Base-by-base conservation (phyloP, 495 filamentous ascomycete species). In the Penicillium egyptiacum region DNA sequence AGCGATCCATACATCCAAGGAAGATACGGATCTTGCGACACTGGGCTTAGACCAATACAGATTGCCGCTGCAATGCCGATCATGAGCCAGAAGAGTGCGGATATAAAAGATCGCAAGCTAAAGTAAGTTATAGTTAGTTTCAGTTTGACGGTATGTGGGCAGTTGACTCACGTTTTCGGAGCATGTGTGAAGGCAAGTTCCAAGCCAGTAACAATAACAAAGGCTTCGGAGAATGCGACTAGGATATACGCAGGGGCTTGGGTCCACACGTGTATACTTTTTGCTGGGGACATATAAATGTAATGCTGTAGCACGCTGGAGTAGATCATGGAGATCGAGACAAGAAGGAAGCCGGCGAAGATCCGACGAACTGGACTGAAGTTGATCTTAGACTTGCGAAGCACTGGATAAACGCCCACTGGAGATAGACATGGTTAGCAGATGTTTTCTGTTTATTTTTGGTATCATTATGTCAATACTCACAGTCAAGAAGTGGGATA, bases 291-390 rank as follows among this genome's bases (percentile, higher is more conserved):
- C 2, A 5, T 35, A 7, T 50, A 87, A 57, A 86, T 87, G 61
- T 79, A 78, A 57, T 80, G 74, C 66, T 89, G 87, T 22, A 88
- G 70, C 26, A 87, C 65, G 26, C 85, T 79, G 40, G 84, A 83
- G 47, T 70, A 68, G 17, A 56, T 59, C 65, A 87, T 85, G 46
- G 81, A 78, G 26, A 83, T 25, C 1, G 76, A 72, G 1, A 79
- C 84, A 58, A 87, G 55, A 20, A 81, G 66, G 61, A 89, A 85
- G 22, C 85, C 87, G 3, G 77, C 74, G 8, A 81, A 80, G 59
- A 90, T 88, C 52, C 87, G 83, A 16, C 79, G 80, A 48, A 88
- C 80, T 6, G 86, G 86, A 26, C 73, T 77, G 64, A 87, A 86
- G 55, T 78, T 71, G 62, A 88, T 82, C 44, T 74, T 73, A 2